These are phyloP conservation scores for Trichoderma gracile DNA, from an alignment of 2,329 filamentous ascomycete species.

Conservation along the genomic window DNA sequence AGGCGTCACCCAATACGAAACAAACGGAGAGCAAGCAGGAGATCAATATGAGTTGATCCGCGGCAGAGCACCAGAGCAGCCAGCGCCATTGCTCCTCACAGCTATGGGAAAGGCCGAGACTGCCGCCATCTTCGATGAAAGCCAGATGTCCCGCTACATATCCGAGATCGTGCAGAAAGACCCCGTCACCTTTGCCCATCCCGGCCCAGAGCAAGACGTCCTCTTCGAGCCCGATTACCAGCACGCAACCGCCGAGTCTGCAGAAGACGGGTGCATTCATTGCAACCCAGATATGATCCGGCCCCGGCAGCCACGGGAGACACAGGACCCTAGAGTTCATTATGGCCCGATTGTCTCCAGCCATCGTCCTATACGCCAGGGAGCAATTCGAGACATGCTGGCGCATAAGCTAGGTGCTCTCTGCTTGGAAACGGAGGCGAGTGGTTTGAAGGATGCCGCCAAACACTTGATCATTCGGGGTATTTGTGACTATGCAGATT, in stretches of 20 bases:
- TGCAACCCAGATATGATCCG: conserved; percentile 7
- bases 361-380: background rate
- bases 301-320: conserved; percentile 3
- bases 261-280: conserved; percentile 3
- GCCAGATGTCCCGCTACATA: background rate
- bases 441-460: background rate
- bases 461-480: conserved; percentile 7
- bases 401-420: conserved; percentile 8
- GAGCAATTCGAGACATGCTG: background rate
- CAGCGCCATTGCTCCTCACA: conserved; percentile 7
- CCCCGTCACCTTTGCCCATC: conserved; percentile 1
- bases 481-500: conserved; percentile 13
- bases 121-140: conserved; percentile 14
- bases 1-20: background rate
- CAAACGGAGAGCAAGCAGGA: background rate
- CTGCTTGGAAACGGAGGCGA: conserved; percentile 9
- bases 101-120: conserved; percentile 16
- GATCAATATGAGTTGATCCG: background rate
- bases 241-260: background rate
- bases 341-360: background rate
- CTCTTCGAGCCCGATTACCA: conserved; percentile 4
- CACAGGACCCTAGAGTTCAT: background rate
- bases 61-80: background rate
- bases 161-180: conserved; percentile 9
- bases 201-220: conserved; percentile 4